Base-by-base conservation (phyloP, 129 eudicot species). In the Escallonia herrerae region DNA sequence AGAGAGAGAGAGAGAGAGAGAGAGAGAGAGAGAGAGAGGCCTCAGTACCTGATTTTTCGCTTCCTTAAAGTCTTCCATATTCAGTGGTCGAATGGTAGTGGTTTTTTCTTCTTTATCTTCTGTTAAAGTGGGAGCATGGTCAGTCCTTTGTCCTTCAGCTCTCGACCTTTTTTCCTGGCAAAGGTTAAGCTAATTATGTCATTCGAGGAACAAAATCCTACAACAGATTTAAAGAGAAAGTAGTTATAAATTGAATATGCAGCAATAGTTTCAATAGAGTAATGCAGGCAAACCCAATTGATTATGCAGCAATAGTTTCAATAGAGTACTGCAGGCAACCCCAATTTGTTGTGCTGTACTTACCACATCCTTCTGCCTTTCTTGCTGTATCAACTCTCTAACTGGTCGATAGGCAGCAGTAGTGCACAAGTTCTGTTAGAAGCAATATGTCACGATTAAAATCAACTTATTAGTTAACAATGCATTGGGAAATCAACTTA, bases 331-430 rank as follows among this genome's bases (percentile, higher is more conserved):
- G 38, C 2, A 62, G 13, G 45, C 4, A 59, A 45, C 7, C 56
- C 56, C 56, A 51, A 40, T 3, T 38, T 22, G 40, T 4, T 55
- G 3, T 3, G 41, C 43, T 13, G 33, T 15, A 64, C 87, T 79
- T 63, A 89, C 99, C 15, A 77, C 55, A 76, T 93, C 99, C 70
- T 86, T 88, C 43, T 72, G 65, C 64, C 87, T 81, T 69, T 93
- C 99, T 68, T 86, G 95, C 67, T 84, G 89, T 80, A 93, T 93
- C 68, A 89, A 65, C 75, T 93, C 99, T 80, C 99, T 79, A 39
- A 93, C 95, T 12, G 99, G 99, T 43, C 95, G 85, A 74, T 87
- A 87, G 57, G 97, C 97, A 67, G 97, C 97, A 63, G 94, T 84
- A 7, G 86, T 86, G 85, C 96, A 93, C 72, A 93, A 72, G 71